Base-by-base conservation (phyloP, 352 stramenopile genomes). In the Phytophthora lateralis region DNA sequence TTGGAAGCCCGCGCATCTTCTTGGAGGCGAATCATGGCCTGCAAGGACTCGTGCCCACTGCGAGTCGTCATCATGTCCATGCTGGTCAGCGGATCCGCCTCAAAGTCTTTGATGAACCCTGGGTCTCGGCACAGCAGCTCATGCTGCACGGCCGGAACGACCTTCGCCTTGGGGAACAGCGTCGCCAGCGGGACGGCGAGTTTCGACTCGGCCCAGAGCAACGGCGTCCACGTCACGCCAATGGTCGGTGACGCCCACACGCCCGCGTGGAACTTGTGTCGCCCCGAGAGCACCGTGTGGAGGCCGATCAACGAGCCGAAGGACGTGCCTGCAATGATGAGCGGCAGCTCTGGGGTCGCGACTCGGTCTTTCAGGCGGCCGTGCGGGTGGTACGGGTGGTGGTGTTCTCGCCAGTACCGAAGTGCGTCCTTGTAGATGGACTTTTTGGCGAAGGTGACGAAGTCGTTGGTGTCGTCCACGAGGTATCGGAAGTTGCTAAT, bases 401-500 rank as follows among this genome's bases (percentile, higher is more conserved):
- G 59, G 59, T 73, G 64, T 34, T 73, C 42, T n/a, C 64, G 27
- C 64, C 64, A 73, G 35, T 73, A 69, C 15, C 32, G 39, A 5
- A 73, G 64, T 24, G 59, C 64, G 20, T 69, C 64, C 4, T 11
- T 32, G 43, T 69, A 64, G 21, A 73, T 57, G 18, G 21, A 48
- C 27, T 44, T 42, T 62, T 78, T 77, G 7, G 63, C 69, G 47
- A 66, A 80, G 8, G 53, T 75, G 24, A 76, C 52, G 27, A 76
- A 79, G 2, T 29, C 58, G 47, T 79, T 76, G 27, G 71, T 75
- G 43, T 79, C 71, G 43, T 79, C 71, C 30, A 76, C 63, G 14
- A 76, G 57, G 43, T 69, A 59, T 5, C 42, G 58, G 50, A 78
- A 78, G 21, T 71, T 62, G 29, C 48, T 35, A 8, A 73, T 65